phyloP scores from a whole-genome alignment of 1,139 yeast genomes.

The Pichia sp. region DNA sequence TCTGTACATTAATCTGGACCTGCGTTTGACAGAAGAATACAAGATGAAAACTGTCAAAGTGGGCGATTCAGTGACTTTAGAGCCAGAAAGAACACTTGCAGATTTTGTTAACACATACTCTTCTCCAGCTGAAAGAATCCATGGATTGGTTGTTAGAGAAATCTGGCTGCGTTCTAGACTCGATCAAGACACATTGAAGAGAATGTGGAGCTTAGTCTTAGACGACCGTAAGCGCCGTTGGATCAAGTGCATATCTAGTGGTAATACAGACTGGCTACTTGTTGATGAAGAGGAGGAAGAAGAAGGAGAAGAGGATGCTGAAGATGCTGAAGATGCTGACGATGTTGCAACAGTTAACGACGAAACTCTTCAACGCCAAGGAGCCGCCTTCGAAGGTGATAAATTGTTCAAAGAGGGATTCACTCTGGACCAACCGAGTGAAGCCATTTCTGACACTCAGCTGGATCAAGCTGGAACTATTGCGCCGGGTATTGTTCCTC shows the following conservation, averaged over 20 bases:
- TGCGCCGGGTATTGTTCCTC: not conserved
- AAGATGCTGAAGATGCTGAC: not conserved
- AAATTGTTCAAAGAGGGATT: not conserved
- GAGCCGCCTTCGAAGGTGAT: not conserved
- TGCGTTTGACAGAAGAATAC: slow-evolving; percentile 3
- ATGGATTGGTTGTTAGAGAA: slow-evolving; percentile 66
- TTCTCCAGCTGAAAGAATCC: slow-evolving; percentile 34
- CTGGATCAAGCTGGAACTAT: not conserved
- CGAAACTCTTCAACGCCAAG: not conserved
- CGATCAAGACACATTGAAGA: slow-evolving; percentile 56
- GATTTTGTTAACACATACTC: slow-evolving; percentile 18
- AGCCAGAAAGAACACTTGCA: slow-evolving; percentile 2
- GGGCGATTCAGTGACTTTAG: not conserved
- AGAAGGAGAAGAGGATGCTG: not conserved
- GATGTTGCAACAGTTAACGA: not conserved
- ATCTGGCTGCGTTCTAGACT: slow-evolving; percentile 78
- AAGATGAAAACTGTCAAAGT: not conserved
- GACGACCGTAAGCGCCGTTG: slow-evolving; percentile 49
- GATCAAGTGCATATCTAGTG: slow-evolving; percentile 8
- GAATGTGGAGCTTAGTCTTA: slow-evolving; percentile 73
- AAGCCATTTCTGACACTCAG: not conserved
- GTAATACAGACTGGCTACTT: slow-evolving; percentile 8
- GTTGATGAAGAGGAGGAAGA: not conserved
- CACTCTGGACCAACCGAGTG: not conserved
- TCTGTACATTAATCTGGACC: slow-evolving; percentile 27